Evolutionary conservation across 2,329 filamentous ascomycete genomes (phyloP), one percentile per base, ranked within the genome.

Genomic region (Endoconidiophora polonica): DNA sequence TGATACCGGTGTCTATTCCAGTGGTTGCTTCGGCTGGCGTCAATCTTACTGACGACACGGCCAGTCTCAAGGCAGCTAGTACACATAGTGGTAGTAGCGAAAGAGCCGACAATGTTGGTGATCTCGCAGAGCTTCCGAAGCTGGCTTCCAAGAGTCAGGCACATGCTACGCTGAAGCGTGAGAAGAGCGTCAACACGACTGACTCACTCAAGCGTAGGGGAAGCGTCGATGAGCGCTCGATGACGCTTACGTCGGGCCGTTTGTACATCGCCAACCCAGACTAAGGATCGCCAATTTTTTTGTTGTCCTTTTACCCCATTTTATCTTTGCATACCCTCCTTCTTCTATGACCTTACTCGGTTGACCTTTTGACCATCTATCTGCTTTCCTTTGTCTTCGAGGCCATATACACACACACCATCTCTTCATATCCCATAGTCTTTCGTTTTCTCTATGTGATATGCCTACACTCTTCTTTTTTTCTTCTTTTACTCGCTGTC

Each of bases 261-360:
- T 72, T 93, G 52, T 91, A 84, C 63, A 87, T 93, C 60, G 86
- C 86, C 58, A 93, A 93, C 64, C 86, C 86, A 16, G 86, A 91
- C 63, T 75, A 65, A 69, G 54, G 45, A 36, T 40, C 22, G 12
- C 20, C 33, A 20, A 3, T 5, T n/a, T 2, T 7, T 29, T 7
- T 18, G 26, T 10, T 7, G 10, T 23, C 33, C 38, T 12, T 50
- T 41, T 22, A 18, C 14, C 33, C 22, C 18, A 45, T 16, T 14
- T 20, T 23, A 20, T 37, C 33, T 45, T 24, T 16, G 33, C n/a
- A 36, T 22, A 29, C 16, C 16, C 16, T 18, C 16, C 23, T 26
- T 22, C n/a, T 36, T 42, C 22, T 18, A 26, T 38, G 20, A 26
- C n/a, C 22, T 33, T 43, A 16, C 33, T 36, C n/a, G 38, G 14